phyloP scores from a whole-genome alignment of 2,329 filamentous ascomycete species.

The Fusarium sp. region DNA sequence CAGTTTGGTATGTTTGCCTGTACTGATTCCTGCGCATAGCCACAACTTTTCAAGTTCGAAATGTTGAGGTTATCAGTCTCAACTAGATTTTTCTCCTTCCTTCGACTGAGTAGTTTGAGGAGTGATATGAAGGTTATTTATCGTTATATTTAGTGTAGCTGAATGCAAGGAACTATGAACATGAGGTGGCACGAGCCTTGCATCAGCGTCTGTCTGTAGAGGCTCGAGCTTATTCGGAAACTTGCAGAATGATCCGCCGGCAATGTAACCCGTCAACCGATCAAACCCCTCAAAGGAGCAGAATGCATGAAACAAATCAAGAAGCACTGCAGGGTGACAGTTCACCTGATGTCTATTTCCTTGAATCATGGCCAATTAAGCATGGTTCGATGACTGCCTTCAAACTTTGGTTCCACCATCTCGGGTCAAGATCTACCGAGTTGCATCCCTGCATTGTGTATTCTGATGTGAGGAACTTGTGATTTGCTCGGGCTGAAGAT shows the following conservation, averaged over 20 bases:
- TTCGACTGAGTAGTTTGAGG: neutral
- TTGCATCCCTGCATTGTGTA: neutral
- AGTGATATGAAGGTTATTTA: neutral
- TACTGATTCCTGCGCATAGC: neutral
- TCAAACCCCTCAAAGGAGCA: neutral
- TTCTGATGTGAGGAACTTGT: neutral
- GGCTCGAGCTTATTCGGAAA: neutral
- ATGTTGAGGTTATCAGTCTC: conserved; percentile 28
- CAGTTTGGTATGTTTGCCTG: fast-evolving
- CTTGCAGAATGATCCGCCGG: conserved; percentile 15
- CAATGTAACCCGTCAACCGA: conserved; percentile 13
- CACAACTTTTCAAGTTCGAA: conserved; percentile 25
- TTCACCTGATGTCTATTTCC: conserved; percentile 3
- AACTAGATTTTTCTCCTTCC: neutral
- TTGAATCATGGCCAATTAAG: neutral
- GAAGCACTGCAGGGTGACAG: neutral
- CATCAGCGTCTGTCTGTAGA: neutral
- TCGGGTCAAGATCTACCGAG: conserved; percentile 26
- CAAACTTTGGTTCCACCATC: conserved; percentile 1
- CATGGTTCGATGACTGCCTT: neutral
- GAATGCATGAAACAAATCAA: neutral
- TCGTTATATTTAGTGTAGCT: neutral
- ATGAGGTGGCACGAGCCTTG: neutral
- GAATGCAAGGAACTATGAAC: no score
- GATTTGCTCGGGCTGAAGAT: neutral